Conservation (phyloP, 805 yeast genomes). For the Saturnispora dispora region DNA sequence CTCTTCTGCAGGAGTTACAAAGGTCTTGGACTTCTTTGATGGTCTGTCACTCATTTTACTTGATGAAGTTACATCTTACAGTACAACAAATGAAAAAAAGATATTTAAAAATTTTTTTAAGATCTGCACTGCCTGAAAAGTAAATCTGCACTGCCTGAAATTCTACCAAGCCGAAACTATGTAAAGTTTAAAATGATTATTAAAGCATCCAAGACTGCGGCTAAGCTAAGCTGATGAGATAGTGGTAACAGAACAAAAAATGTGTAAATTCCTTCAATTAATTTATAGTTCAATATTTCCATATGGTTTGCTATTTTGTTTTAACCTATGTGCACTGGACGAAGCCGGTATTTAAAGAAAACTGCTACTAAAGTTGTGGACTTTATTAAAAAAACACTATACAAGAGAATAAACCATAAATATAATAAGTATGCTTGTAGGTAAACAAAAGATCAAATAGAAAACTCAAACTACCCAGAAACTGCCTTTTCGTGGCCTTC, state of each 20-base stretch:
- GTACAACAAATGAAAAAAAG: not conserved
- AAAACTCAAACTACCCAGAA: not conserved
- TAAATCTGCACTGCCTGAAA: not conserved
- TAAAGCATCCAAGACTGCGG: no score
- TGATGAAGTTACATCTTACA: not conserved
- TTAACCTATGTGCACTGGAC: no score
- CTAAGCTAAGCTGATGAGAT: no score
- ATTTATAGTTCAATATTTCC: no score
- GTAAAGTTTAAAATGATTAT: not conserved
- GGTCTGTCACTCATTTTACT: conserved; percentile 30
- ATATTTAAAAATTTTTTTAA: not conserved
- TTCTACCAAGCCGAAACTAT: not conserved
- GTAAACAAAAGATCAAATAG: not conserved
- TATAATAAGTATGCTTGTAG: not conserved
- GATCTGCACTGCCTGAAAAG: not conserved
- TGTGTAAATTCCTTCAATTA: no score
- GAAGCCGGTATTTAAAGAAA: not conserved
- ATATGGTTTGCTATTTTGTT: no score
- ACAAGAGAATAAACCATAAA: not conserved
- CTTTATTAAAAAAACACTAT: not conserved
- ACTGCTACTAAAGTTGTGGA: not conserved
- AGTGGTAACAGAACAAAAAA: no score
- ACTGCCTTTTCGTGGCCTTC: conserved; percentile 3
- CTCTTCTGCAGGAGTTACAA: conserved; percentile 56
- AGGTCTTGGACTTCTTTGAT: conserved; percentile 40